Base-by-base conservation (phyloP, 495 filamentous ascomycete species). In the Talaromyces proteolyticus region DNA sequence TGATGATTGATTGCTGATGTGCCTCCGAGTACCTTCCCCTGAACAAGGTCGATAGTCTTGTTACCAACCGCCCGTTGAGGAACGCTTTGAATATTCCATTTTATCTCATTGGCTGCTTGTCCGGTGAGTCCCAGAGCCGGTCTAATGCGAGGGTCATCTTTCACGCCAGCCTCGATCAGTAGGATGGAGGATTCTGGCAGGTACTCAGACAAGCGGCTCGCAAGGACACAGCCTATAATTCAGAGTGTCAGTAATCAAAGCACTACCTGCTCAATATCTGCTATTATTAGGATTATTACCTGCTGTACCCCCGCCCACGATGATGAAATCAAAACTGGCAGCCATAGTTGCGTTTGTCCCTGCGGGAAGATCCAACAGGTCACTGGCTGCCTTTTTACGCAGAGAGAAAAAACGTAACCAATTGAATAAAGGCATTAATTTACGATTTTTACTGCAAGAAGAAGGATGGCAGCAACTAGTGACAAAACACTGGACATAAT, bases 1-100 rank as follows among this genome's bases (percentile, higher is more conserved):
- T 77, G 74, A 54, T 68, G 72, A 50, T 77, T 77, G 25, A 77
- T 51, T 0, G 66, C 69, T 52, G 66, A 72, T 10, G 60, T 69
- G 5, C 74, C 71, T 1, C 74, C 70, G 8, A 77, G 49, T 11
- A 69, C 63, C 37, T 62, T 68, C 4, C 74, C 74, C 20, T 69
- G 56, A 62, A 68, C 10, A 61, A 53, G 6, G 76, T 55, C 10
- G 49, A 58, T 22, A 62, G 58, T 21, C 54, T 42, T 42, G 20
- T 42, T 42, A 16, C 20, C 40, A 18, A 42, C 20, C 8, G 40
- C 40, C 8, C 8, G 11, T 22, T 42, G 40, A 18, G 40, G 40
- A 18, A 16, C 40, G 20, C 40, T 42, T 42, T 18, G 40, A 10
- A 42, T 19, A 10, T 19, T 42, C 40, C 40, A 42, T 6, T 42